Conservation (phyloP, 495 filamentous ascomycete species). For the Penicillium soppii region DNA sequence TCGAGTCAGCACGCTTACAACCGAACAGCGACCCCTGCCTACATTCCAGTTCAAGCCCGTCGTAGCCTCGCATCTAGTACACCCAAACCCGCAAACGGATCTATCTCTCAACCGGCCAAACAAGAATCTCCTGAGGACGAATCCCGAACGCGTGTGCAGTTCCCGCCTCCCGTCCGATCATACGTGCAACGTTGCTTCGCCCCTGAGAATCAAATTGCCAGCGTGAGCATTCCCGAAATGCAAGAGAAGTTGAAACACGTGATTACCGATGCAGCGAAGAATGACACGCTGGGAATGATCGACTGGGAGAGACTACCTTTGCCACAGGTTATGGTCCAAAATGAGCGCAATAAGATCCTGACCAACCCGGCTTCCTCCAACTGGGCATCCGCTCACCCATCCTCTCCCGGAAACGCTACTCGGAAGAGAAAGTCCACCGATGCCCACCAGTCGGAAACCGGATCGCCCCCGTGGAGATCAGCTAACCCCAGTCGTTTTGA, state of each 20-base stretch:
- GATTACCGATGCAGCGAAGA: slow-evolving; percentile 77
- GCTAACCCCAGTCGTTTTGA: slow-evolving; percentile 68
- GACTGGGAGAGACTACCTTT: slow-evolving; percentile 83
- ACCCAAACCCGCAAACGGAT: slow-evolving; percentile 25
- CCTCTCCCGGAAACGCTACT: slow-evolving; percentile 31
- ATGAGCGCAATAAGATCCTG: slow-evolving; percentile 58
- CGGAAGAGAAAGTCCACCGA: slow-evolving; percentile 85
- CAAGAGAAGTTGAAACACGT: slow-evolving; percentile 80
- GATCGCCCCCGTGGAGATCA: slow-evolving; percentile 69
- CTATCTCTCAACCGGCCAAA: slow-evolving; percentile 11
- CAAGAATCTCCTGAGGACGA: slow-evolving; percentile 21
- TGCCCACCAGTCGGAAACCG: slow-evolving; percentile 42
- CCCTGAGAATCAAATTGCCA: slow-evolving; percentile 62
- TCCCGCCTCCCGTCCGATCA: slow-evolving; percentile 69
- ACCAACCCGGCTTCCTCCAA: slow-evolving; percentile 38
- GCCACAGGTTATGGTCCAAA: slow-evolving; percentile 82
- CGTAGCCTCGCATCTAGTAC: slow-evolving; percentile 40
- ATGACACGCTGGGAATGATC: slow-evolving; percentile 61
- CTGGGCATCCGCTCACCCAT: slow-evolving; percentile 32
- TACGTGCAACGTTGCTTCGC: slow-evolving; percentile 87
- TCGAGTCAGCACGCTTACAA: slow-evolving; percentile 8
- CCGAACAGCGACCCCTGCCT: slow-evolving; percentile 41
- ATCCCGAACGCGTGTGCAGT: slow-evolving; percentile 56
- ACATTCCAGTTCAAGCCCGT: slow-evolving; percentile 51
- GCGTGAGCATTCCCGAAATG: slow-evolving; percentile 67